phyloP scores from a whole-genome alignment of 2,329 filamentous ascomycete species.

The Penicillium sp. region DNA sequence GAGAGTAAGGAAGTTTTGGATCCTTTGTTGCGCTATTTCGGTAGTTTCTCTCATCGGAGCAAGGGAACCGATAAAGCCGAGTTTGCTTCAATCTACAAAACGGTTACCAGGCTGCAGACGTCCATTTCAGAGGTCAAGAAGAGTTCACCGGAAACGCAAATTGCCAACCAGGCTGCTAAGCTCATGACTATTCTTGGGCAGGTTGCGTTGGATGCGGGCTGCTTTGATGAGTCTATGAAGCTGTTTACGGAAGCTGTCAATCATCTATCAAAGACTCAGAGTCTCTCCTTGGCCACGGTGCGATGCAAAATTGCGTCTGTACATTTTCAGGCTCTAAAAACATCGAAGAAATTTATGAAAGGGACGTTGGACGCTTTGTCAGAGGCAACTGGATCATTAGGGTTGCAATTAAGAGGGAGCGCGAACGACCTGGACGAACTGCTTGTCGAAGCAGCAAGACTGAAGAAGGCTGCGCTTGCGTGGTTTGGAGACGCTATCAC shows the following conservation, averaged over 20 bases:
- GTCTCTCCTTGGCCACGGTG: conserved; percentile 36
- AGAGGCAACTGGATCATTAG: conserved; percentile 36
- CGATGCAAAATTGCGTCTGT: conserved; percentile 41
- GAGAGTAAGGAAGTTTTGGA: conserved; percentile 43
- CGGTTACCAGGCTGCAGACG: conserved; percentile 37
- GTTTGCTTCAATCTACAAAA: conserved; percentile 37
- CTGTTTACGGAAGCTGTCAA: conserved; percentile 34
- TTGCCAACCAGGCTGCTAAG: conserved; percentile 30
- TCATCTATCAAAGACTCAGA: conserved; percentile 32
- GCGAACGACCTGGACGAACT: conserved; percentile 44
- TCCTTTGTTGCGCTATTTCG: conserved; percentile 42
- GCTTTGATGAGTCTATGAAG: conserved; percentile 39
- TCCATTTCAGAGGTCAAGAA: conserved; percentile 30
- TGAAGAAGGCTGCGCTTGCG: conserved; percentile 43
- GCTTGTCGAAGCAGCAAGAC: conserved; percentile 41
- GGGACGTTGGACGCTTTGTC: conserved; percentile 27
- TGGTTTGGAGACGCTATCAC: conserved; percentile 34
- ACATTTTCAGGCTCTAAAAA: conserved; percentile 33
- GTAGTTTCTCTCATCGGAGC: conserved; percentile 34
- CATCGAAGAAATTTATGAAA: conserved; percentile 21
- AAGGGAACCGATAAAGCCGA: conserved; percentile 35
- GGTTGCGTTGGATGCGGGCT: conserved; percentile 41
- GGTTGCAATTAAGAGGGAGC: conserved; percentile 39
- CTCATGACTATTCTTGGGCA: conserved; percentile 38
- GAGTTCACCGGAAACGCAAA: conserved; percentile 21